A percentile compares a stretch with the other conserved stretches of the same genome.
Evolutionary conservation across 345 rosid species (phyloP).

Genomic region (Citrus reticulata): DNA sequence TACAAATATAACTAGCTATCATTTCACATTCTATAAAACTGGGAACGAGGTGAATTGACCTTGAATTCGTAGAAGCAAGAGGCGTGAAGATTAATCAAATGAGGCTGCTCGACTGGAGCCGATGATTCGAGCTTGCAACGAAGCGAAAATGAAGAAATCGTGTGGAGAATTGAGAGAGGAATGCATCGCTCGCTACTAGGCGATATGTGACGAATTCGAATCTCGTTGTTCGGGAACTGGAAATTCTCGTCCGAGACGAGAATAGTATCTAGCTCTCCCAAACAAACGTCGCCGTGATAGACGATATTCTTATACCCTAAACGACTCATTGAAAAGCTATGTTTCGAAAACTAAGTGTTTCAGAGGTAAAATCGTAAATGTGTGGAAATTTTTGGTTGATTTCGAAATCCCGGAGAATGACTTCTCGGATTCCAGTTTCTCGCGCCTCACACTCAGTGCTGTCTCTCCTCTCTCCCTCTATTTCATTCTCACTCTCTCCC

Average conservation of each 20-base stretch:
- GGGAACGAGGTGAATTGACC: conserved; percentile 28
- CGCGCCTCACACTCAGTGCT: background rate
- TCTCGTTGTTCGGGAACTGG: conserved; percentile 87
- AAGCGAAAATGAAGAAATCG: conserved; percentile 75
- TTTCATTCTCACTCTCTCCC: conserved; percentile 11
- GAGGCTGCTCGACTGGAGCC: conserved; percentile 48
- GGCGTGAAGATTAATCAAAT: conserved; percentile 84
- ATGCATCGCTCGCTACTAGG: conserved; percentile 79
- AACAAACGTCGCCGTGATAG: conserved; percentile 65
- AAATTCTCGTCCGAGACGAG: conserved; percentile 50
- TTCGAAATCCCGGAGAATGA: conserved; percentile 2
- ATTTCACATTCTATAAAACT: background rate
- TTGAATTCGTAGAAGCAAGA: conserved; percentile 81
- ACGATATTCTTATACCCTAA: conserved; percentile 81
- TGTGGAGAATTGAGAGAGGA: conserved; percentile 86
- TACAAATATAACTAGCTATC: no score
- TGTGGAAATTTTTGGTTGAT: conserved; percentile 4
- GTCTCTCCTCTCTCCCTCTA: no score
- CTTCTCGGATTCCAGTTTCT: background rate
- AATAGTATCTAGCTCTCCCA: conserved; percentile 80
- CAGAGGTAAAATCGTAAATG: conserved; percentile 21
- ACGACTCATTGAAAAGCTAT: conserved; percentile 51
- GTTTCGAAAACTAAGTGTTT: background rate
- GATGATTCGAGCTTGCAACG: conserved; percentile 90
- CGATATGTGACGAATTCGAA: conserved; percentile 78